Conservation (phyloP, 2,329 filamentous ascomycete species). For the Colletotrichum limetticola region DNA sequence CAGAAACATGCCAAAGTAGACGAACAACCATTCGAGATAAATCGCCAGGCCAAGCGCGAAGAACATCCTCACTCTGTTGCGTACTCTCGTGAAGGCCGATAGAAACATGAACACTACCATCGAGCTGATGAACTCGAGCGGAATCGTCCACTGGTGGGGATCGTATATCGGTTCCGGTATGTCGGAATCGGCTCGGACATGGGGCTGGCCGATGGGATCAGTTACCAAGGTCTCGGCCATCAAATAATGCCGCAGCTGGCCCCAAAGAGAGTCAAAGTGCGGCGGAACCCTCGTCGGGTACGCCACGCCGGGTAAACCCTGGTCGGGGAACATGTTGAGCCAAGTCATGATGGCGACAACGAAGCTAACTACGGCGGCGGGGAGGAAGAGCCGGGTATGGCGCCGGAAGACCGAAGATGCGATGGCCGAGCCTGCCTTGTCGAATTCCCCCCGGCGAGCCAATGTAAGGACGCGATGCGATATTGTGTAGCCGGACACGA, state of each 20-base stretch:
- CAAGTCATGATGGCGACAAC: too few relatives aligned
- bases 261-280: too few relatives aligned
- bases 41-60: too few relatives aligned
- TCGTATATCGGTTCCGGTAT: constrained; percentile 55
- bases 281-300: too few relatives aligned
- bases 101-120: constrained; percentile 42
- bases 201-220: constrained; percentile 4
- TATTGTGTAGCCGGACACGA: constrained; percentile 49
- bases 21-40: constrained; percentile 20
- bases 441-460: constrained; percentile 28
- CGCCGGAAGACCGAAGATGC: constrained; percentile 31
- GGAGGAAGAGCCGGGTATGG: too few relatives aligned
- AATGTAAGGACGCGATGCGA: constrained; percentile 43
- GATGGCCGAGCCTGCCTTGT: constrained; percentile 35
- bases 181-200: constrained; percentile 37
- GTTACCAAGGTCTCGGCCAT: not conserved
- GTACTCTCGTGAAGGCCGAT: too few relatives aligned
- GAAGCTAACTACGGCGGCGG: too few relatives aligned
- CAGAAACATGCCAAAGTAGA: constrained; percentile 7
- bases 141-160: constrained; percentile 71
- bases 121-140: constrained; percentile 68
- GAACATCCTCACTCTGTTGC: too few relatives aligned
- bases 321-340: too few relatives aligned
- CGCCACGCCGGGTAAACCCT: too few relatives aligned
- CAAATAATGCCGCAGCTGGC: too few relatives aligned